phyloP scores from a whole-genome alignment of 2,329 filamentous ascomycete species.

The Pleoardoris graminearum region DNA sequence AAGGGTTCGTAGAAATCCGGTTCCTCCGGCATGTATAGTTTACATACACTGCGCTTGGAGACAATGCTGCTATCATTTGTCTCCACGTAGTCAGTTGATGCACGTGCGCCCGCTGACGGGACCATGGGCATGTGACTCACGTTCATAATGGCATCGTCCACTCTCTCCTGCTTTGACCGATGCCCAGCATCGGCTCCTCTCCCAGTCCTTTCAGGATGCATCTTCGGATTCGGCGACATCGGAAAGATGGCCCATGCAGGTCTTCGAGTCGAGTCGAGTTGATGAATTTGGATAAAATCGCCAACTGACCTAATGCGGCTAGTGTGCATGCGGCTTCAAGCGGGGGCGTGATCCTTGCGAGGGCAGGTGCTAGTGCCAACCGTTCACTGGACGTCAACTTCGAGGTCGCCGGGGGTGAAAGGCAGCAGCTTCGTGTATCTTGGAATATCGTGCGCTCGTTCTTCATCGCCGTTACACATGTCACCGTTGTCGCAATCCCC shows the following conservation, averaged over 20 bases:
- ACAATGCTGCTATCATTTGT: conserved; percentile 93
- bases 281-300: conserved; percentile 4
- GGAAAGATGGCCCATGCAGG: neutral
- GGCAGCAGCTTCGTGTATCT: neutral
- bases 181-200: conserved; percentile 18
- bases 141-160: conserved; percentile 61
- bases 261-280: neutral
- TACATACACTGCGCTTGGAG: conserved; percentile 91
- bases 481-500: conserved; percentile 4
- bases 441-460: neutral
- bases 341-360: conserved; percentile 8
- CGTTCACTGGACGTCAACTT: neutral
- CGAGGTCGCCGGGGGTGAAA: neutral
- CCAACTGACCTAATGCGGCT: neutral
- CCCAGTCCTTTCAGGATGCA: conserved; percentile 16
- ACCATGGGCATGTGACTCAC: conserved; percentile 43
- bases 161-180: conserved; percentile 32
- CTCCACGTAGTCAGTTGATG: no score
- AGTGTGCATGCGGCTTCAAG: neutral
- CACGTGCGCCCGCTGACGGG: no score
- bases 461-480: conserved; percentile 7
- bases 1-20: conserved; percentile 87
- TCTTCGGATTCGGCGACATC: conserved; percentile 10
- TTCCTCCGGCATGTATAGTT: conserved; percentile 75
- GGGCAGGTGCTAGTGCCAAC: conserved; percentile 3